Base-by-base conservation (phyloP, 2,329 filamentous ascomycete species). In the Ilyonectria destructans region DNA sequence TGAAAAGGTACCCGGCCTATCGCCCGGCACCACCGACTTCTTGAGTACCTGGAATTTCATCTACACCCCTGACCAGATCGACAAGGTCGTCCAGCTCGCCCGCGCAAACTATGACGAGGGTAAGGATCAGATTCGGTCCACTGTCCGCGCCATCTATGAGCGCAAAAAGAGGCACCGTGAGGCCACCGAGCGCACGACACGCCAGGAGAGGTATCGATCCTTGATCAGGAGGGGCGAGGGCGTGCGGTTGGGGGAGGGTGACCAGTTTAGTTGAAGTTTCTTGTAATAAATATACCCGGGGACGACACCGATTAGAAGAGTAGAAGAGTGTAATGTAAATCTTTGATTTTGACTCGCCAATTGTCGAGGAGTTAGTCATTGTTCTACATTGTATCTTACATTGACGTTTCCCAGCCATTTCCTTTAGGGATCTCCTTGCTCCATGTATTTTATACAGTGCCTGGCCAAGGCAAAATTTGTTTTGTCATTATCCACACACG, bases 41-140 rank as follows among this genome's bases (percentile, higher is more conserved):
- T 90, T 98, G 85, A 94, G 91, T 73, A 99, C 96, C 0, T 99
- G 96, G 96, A 99, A 99, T 79, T 98, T 98, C 79, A 91, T 98
- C 33, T 99, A 98, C 80, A 97, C 93, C 2, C 92, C 95, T 0
- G 91, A 96, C 65, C 92, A 99, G 80, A 91, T 99, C 59, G 95
- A 98, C 74, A 89, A 89, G 29, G 94, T 97, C 0, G 92, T 97
- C 2, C 86, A 88, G 6, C 87, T 99, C 31, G 95, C 96, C 1
- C 87, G 90, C 62, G 94, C 94, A 12, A 99, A 99, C 80, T 99
- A 94, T 74, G 86, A 89, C 6, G 94, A 97, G 79, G 95, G 96
- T 1, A 89, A 89, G 57, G 92, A 93, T 64, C 90, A 93, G 80
- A 93, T 96, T 21, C 91, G 89, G 71, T 87, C 90, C 23, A 94